Evolutionary conservation across 169 alveolate species (phyloP), one percentile per base, ranked within the genome.

Genomic region (Eimeria necatrix): DNA sequence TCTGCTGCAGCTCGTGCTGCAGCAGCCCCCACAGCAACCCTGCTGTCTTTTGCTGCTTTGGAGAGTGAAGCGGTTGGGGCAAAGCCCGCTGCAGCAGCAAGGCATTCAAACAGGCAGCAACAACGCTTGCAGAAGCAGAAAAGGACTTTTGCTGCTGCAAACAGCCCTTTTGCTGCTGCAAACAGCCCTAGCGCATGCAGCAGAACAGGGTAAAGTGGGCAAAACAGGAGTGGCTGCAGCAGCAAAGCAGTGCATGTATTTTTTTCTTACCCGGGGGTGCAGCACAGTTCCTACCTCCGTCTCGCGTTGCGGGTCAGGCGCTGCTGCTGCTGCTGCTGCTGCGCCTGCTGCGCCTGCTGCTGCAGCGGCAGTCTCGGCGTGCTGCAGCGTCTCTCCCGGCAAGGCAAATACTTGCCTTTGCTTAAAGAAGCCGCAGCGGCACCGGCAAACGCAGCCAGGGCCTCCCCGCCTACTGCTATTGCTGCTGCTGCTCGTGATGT

Each of bases 21-120:
- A 81, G 53, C 73, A 52, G 73, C 70, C 73, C 73, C 90, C 90
- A 81, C 41, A 81, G 73, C 60, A 81, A 22, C 12, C 90, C 90
- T n/a, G 73, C 90, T 24, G 70, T 81, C 51, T 81, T 70, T 2
- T 59, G 53, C 90, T 81, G 73, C 53, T 53, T 81, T 26, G 90
- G 90, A 18, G 90, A 81, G 20, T 53, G 90, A 14, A 81, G 90
- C 22, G 90, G 90, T 52, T 81, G 90, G 70, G 90, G 90, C 74
- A 81, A 51, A 70, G 90, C 90, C 90, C 90, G 90, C 70, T 51
- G 74, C 90, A 52, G 90, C 90, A 26, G 24, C 90, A 53, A 14
- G 68, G 68, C 68, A 56, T 18, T 56, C 68, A 12, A 68, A n/a
- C 68, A 56, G 22, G 49, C 61, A 78, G 87, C 85, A 46, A 20